These are phyloP conservation scores for Schizophyllum commune DNA, from an alignment of 1,284 basidiomycete genomes.

Conservation along the genomic window DNA sequence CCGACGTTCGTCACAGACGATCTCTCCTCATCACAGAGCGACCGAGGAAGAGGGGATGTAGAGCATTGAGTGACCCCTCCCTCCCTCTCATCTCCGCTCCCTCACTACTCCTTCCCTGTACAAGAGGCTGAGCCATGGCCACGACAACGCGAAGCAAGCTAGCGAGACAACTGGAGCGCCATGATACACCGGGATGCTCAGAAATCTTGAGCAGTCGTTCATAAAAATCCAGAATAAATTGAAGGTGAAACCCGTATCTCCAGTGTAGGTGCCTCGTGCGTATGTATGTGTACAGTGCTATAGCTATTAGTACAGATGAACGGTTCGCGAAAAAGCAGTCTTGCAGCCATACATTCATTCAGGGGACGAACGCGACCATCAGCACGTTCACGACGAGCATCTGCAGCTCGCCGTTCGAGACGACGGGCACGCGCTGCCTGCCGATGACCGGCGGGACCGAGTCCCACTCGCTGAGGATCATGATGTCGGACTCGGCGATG, in stretches of 20 bases:
- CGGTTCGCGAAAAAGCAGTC: background rate
- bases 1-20: too few species aligned
- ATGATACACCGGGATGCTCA: too few species aligned
- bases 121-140: too few species aligned
- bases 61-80: too few species aligned
- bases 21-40: too few species aligned
- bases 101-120: too few species aligned
- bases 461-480: conserved; percentile 50
- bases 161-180: too few species aligned
- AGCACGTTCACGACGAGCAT: conserved; percentile 68
- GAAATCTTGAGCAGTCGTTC: too few species aligned
- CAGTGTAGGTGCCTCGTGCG: background rate
- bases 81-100: too few species aligned
- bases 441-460: conserved; percentile 36
- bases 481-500: conserved; percentile 54
- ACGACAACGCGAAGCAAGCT: too few species aligned
- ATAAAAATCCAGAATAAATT: background rate
- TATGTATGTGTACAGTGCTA: background rate
- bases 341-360: conserved; percentile 16
- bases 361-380: conserved; percentile 58
- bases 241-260: background rate
- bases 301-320: background rate
- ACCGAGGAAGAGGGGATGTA: too few species aligned
- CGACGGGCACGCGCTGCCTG: conserved; percentile 63
- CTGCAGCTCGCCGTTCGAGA: conserved; percentile 56